These are phyloP conservation scores for Fusarium nematophilum DNA, from an alignment of 2,329 filamentous ascomycete genomes.

Conservation along the genomic window DNA sequence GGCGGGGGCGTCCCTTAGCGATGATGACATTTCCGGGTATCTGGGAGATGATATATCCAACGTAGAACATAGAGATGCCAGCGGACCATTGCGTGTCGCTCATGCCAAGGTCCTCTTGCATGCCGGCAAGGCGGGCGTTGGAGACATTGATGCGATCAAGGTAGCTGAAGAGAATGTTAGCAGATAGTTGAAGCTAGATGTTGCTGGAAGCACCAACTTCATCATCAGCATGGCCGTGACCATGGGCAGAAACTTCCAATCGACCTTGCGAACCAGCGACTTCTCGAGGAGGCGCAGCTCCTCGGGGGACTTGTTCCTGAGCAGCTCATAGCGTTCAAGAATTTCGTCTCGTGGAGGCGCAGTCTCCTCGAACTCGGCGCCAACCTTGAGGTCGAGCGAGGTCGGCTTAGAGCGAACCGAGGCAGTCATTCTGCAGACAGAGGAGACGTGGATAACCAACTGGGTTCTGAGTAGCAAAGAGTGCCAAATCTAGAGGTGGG, in stretches of 20 bases:
- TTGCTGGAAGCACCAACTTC: conserved; percentile 34
- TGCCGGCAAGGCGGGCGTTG: conserved; percentile 53
- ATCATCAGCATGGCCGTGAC: conserved; percentile 44
- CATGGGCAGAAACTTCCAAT: conserved; percentile 45
- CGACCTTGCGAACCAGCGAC: conserved; percentile 40
- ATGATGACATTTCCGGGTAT: conserved; percentile 60
- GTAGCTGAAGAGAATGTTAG: too few species aligned
- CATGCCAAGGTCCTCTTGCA: conserved; percentile 51
- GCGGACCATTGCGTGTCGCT: conserved; percentile 51
- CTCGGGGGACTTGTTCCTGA: conserved; percentile 8
- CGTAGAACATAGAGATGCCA: conserved; percentile 57
- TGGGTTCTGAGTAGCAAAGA: too few species aligned
- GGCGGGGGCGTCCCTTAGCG: conserved; percentile 51
- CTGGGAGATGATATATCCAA: conserved; percentile 59
- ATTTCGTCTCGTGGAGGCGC: conserved; percentile 18
- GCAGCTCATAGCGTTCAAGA: conserved; percentile 19
- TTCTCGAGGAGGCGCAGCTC: conserved; percentile 40
- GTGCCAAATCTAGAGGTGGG: too few species aligned
- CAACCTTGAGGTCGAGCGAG: conserved; percentile 15
- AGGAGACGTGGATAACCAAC: too few species aligned
- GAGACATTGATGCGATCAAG: conserved; percentile 64
- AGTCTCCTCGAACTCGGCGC: conserved; percentile 20
- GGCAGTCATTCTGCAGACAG: conserved; percentile 18
- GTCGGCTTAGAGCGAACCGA: conserved; percentile 8
- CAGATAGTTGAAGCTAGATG: conserved; percentile 18